Base-by-base conservation (phyloP, 2,329 filamentous ascomycete genomes). In the Neonectria faginata region DNA sequence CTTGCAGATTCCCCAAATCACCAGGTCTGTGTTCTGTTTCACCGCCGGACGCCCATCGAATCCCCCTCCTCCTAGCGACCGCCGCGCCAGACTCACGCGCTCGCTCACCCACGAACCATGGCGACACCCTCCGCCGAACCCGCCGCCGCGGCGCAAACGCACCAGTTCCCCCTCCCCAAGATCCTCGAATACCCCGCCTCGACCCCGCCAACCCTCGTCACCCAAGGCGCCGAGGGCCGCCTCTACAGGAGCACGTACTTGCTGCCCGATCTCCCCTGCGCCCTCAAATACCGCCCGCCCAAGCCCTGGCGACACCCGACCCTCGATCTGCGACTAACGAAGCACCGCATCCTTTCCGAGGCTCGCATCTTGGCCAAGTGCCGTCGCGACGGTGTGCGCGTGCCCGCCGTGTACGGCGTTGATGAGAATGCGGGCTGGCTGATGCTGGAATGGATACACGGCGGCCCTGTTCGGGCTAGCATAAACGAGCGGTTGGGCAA, bases 171-270 rank as follows among this genome's bases (percentile, higher is more conserved):
- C 70, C 89, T 92, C 67, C 91, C 91, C 41, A 79, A 83, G 36
- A 86, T 91, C 70, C 91, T 94, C 79, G 83, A 84, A 63, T 82
- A 88, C 81, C 86, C 87, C 77, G 82, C 86, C 66, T 83, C 88
- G 42, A 78, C 83, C 71, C 79, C 87, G 53, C 89, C 93, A 67
- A 79, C 77, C 53, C 91, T 97, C 75, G 88, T 98, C 72, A 91
- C 93, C 62, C 96, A 98, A 85, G 96, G 96, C 81, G 96, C 96
- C 77, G 96, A 99, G 87, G 94, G 93, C 65, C 93, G 95, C 69
- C 88, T 99, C 76, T 98, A 97, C 88, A 91, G 89, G 79, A 95
- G 93, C 18, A 90, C 88, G 60, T 97, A 93, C 81, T 89, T 97
- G 59, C 78, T 86, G 1, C 86, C 92, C 42, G 78, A 84, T 61